These are phyloP conservation scores for Discostella stelligeroides DNA, from an alignment of 108 stramenopile species.

Conservation along the genomic window DNA sequence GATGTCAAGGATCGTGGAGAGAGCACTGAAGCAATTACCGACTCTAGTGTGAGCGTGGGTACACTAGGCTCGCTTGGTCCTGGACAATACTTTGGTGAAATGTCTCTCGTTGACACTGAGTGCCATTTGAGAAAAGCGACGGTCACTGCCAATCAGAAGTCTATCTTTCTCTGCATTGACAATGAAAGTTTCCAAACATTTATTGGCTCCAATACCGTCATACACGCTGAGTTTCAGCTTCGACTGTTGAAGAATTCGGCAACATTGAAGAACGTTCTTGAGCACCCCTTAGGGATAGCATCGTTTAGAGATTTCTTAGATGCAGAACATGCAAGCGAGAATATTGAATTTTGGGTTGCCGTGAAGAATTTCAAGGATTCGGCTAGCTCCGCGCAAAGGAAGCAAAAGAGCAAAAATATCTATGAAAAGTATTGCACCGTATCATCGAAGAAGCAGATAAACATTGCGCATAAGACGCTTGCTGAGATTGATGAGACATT, in stretches of 20 bases:
- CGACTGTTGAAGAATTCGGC: constrained; percentile 42
- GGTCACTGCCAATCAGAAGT: constrained; percentile 45
- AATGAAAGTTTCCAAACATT: constrained; percentile 53
- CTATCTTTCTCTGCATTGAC: constrained; percentile 51
- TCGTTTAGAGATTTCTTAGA: constrained; percentile 45
- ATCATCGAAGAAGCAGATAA: constrained; percentile 43
- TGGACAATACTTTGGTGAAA: constrained; percentile 88
- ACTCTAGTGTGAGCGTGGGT: neutral
- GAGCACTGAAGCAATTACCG: neutral
- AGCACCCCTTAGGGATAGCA: constrained; percentile 33
- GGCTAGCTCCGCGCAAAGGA: constrained; percentile 16
- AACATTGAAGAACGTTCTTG: constrained; percentile 46
- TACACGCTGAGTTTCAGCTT: constrained; percentile 50
- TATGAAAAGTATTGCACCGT: constrained; percentile 35
- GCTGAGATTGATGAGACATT: constrained; percentile 21
- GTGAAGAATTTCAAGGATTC: constrained; percentile 28
- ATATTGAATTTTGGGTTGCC: constrained; percentile 52
- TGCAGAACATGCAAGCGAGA: constrained; percentile 53
- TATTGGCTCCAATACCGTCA: constrained; percentile 35
- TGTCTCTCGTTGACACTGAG: constrained; percentile 71
- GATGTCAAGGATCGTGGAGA: constrained; percentile 12
- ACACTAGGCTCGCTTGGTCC: constrained; percentile 79
- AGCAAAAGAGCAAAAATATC: constrained; percentile 29
- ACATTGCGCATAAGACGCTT: constrained; percentile 40
- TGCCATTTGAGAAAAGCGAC: constrained; percentile 43